phyloP scores from a whole-genome alignment of 2,329 filamentous ascomycete species.

The Aspergillus pseudotamarii region DNA sequence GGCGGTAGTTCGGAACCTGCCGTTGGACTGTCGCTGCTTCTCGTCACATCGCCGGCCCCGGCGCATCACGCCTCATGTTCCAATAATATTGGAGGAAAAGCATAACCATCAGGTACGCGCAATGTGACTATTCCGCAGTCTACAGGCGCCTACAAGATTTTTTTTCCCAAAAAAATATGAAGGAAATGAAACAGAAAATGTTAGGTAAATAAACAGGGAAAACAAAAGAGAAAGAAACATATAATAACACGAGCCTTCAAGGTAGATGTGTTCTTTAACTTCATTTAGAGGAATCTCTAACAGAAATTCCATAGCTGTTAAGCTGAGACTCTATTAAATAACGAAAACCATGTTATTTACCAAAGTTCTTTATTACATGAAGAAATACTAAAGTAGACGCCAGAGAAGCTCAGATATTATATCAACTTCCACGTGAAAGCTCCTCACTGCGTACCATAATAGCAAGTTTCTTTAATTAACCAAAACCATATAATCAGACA shows the following conservation, averaged over 20 bases:
- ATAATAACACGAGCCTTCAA: background rate
- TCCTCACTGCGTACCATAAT: no score
- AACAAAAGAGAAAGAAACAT: background rate
- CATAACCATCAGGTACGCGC: background rate
- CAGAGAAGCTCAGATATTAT: no score
- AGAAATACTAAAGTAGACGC: no score
- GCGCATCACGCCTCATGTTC: slow-evolving; percentile 19
- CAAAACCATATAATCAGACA: no score
- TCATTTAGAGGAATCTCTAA: no score
- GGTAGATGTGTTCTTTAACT: no score
- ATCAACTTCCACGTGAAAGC: no score
- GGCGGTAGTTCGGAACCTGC: slow-evolving; percentile 18
- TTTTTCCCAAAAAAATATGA: background rate
- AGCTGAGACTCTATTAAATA: no score
- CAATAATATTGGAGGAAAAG: slow-evolving; percentile 13
- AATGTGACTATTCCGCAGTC: slow-evolving; percentile 13
- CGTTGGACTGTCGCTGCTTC: slow-evolving; percentile 17
- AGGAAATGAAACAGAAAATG: background rate
- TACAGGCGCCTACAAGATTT: background rate
- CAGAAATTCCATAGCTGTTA: no score
- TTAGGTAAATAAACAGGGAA: background rate
- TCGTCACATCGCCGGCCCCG: slow-evolving; percentile 24
- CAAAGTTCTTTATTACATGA: no score
- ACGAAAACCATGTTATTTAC: no score
- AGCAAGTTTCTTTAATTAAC: no score